These are phyloP conservation scores for Blastobotrys americana DNA, from an alignment of 805 yeast species.

Conservation along the genomic window DNA sequence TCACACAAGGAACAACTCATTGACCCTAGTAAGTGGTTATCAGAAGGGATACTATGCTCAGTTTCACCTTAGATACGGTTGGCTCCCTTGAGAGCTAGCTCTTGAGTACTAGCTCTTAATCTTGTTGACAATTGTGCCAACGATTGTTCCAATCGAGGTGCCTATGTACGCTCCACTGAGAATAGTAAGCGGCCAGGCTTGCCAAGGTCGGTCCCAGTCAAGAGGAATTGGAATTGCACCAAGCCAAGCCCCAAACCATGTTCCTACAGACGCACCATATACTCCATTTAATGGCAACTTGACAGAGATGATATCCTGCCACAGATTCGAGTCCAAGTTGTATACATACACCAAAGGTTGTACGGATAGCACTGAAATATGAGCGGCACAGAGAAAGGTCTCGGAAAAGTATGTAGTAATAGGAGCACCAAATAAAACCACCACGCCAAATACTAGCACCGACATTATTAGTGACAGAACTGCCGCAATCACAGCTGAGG, in stretches of 20 bases:
- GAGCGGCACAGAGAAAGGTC: constrained; percentile 55
- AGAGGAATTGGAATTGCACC: constrained; percentile 92
- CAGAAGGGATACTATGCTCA: no score
- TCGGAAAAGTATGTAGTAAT: constrained; percentile 43
- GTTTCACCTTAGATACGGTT: no score
- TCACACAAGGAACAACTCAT: no score
- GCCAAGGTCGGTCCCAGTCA: constrained; percentile 99
- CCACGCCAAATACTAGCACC: constrained; percentile 25
- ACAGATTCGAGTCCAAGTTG: constrained; percentile 43
- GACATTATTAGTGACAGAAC: constrained; percentile 26
- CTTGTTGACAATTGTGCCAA: constrained; percentile 24
- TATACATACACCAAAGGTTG: constrained; percentile 57
- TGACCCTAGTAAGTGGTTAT: no score
- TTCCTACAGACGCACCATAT: constrained; percentile 38
- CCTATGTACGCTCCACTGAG: constrained; percentile 73
- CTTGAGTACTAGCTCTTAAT: no score
- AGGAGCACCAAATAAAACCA: constrained; percentile 79
- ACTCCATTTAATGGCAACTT: constrained; percentile 25
- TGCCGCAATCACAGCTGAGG: constrained; percentile 25
- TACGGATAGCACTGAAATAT: constrained; percentile 50
- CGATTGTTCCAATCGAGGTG: constrained; percentile 51
- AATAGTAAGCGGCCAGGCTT: constrained; percentile 87
- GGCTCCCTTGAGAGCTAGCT: no score
- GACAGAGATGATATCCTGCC: constrained; percentile 34
- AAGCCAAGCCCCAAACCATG: constrained; percentile 71